These are phyloP conservation scores for Trichoderma sp. DNA, from an alignment of 2,329 filamentous ascomycete genomes.

Conservation along the genomic window DNA sequence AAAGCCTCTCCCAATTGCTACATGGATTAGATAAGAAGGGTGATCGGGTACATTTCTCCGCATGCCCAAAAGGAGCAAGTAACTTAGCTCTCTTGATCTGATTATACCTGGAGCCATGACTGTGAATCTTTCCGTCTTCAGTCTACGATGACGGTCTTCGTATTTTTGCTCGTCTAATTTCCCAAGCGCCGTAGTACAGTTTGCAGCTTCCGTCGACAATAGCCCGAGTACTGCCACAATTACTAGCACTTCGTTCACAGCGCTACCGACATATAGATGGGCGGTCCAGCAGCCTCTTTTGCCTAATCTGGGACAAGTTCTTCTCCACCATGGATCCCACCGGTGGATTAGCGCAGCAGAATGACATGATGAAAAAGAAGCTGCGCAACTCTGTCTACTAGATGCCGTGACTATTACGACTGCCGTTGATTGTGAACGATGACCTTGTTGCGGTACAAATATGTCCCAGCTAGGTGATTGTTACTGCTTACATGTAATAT, in stretches of 20 bases:
- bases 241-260: neutral
- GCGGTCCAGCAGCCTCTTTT: conserved; percentile 22
- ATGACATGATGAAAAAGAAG: conserved; percentile 18
- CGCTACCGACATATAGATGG: neutral
- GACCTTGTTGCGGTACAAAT: neutral
- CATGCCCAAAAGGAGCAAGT: neutral
- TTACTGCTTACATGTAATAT: neutral
- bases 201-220: neutral
- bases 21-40: neutral
- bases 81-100: neutral
- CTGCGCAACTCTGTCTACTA: neutral
- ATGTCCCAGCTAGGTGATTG: neutral
- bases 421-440: neutral
- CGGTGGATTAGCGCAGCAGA: conserved; percentile 4
- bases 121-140: neutral
- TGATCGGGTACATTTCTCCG: neutral
- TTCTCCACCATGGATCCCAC: conserved; percentile 17
- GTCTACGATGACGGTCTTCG: neutral
- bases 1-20: neutral
- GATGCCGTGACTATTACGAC: neutral
- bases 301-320: conserved; percentile 25
- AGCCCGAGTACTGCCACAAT: neutral
- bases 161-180: neutral
- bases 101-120: neutral
- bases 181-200: neutral